Conservation (phyloP, 2,329 filamentous ascomycete species). For the Hypoxylon sp. region DNA sequence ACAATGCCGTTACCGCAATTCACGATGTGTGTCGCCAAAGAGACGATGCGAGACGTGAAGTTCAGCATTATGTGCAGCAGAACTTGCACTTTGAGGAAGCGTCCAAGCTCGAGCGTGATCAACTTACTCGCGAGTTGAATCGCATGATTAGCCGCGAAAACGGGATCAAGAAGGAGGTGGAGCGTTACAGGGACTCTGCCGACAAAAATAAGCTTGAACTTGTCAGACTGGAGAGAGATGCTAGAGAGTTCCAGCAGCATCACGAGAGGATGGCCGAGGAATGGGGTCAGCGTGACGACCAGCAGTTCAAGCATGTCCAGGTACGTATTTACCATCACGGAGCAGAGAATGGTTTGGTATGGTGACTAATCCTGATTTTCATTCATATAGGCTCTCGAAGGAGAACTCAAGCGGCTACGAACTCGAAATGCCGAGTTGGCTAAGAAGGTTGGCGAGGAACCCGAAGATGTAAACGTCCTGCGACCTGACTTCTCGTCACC, state of each 20-base stretch:
- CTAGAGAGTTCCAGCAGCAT: conserved; percentile 42
- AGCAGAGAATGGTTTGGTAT: background rate
- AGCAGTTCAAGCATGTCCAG: conserved; percentile 44
- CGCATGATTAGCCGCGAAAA: conserved; percentile 36
- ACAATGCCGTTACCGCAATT: conserved; percentile 36
- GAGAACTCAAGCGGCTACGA: conserved; percentile 43
- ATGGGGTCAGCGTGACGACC: conserved; percentile 47
- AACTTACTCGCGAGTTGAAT: conserved; percentile 20
- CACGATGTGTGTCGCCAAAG: conserved; percentile 38
- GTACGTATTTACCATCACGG: conserved; percentile 42
- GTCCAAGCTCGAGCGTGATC: conserved; percentile 15
- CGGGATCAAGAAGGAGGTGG: conserved; percentile 40
- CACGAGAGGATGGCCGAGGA: conserved; percentile 40
- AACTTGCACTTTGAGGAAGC: conserved; percentile 18
- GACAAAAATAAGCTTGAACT: background rate
- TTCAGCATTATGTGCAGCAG: conserved; percentile 37
- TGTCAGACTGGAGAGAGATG: background rate
- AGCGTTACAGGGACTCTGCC: conserved; percentile 1
- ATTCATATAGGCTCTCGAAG: conserved; percentile 44
- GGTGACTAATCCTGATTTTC: conserved; percentile 19
- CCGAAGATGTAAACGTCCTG: background rate
- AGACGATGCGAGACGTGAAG: conserved; percentile 35
- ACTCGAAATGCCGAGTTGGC: conserved; percentile 32
- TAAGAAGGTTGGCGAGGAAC: conserved; percentile 20
- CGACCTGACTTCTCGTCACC: conserved; percentile 2